A percentile compares a stretch with the other conserved stretches of the same genome.
Evolutionary conservation across 306 rosid genomes (phyloP).

Genomic region (Cajanus cajan): DNA sequence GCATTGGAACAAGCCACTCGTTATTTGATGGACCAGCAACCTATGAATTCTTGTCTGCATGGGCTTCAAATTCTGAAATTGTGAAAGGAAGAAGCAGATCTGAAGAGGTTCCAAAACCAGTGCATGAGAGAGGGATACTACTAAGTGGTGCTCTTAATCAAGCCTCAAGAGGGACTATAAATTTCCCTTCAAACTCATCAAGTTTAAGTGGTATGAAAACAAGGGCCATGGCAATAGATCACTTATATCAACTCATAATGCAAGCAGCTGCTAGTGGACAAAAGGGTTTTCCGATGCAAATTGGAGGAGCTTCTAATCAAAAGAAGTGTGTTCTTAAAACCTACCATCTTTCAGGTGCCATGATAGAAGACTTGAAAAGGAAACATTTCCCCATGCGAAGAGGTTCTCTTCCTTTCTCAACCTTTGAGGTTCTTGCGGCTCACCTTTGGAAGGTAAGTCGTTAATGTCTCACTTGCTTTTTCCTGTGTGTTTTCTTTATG

Average conservation of each 20-base stretch:
- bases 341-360: slow-evolving; percentile 45
- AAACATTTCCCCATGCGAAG: slow-evolving; percentile 27
- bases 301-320: slow-evolving; percentile 18
- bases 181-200: slow-evolving; percentile 25
- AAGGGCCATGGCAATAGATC: slow-evolving; percentile 60
- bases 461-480: neutral
- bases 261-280: slow-evolving; percentile 41
- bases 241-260: slow-evolving; percentile 64
- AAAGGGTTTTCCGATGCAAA: neutral
- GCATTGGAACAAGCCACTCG: slow-evolving; percentile 73
- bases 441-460: slow-evolving; percentile 76
- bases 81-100: slow-evolving; percentile 17
- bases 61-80: slow-evolving; percentile 65
- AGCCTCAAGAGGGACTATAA: slow-evolving; percentile 9
- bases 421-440: slow-evolving; percentile 74
- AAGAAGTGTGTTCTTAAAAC: slow-evolving; percentile 52
- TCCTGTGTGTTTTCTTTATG: neutral
- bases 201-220: neutral
- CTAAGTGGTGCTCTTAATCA: neutral
- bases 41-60: slow-evolving; percentile 59
- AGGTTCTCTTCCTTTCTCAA: slow-evolving; percentile 49
- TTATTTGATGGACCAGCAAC: slow-evolving; percentile 77
- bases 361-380: slow-evolving; percentile 52
- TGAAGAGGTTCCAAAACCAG: slow-evolving; percentile 44
- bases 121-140: slow-evolving; percentile 62